Base-by-base conservation (phyloP, 2,329 filamentous ascomycete species). In the Fusarium sp. region DNA sequence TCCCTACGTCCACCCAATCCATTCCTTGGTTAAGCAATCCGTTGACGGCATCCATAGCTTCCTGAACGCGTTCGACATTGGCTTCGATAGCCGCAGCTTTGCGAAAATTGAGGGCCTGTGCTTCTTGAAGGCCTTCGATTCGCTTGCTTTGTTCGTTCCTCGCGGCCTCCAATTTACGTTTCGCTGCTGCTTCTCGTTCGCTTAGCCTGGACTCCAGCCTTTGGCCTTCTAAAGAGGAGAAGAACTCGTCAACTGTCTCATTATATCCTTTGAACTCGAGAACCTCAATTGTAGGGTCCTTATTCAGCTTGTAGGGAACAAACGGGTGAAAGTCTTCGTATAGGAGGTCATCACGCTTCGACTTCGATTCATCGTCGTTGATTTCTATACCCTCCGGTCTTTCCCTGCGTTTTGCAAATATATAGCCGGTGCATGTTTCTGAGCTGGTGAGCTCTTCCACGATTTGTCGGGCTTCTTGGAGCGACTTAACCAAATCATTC, bases 251-350 rank as follows among this genome's bases (percentile, higher is more conserved):
- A 0, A 97, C 94, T 0, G 94, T 96, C 75, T 91, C 91, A 78
- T 97, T 97, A 82, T 96, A 98, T 11, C 90, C 91, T 9, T 93
- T 86, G 69, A 94, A 94, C 53, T 92, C 87, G 14, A 98, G 75
- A 17, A 97, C 88, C 5, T 88, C 86, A 23, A 90, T 86, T 0
- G 84, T 80, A 0, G 88, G 81, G 56, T 94, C 88, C 9, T 86
- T 83, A 64, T 90, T 87, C 64, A 97, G 91, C 70, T 98, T 95
- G 21, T 85, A 83, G 0, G 96, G 96, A 37, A 91, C 83, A 77
- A 98, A 98, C 0, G 96, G 96, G 71, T 98, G 95, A 72, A 97
- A 98, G 73, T 99, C 96, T 54, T 97, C 92, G 74, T 97, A 99
- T 3, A 97, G 81, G 8, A 96, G 76, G 43, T 83, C 81, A 6